Evolutionary conservation across 139 green algal species (phyloP).

Genomic region (Chlorokybus atmophyticus): DNA sequence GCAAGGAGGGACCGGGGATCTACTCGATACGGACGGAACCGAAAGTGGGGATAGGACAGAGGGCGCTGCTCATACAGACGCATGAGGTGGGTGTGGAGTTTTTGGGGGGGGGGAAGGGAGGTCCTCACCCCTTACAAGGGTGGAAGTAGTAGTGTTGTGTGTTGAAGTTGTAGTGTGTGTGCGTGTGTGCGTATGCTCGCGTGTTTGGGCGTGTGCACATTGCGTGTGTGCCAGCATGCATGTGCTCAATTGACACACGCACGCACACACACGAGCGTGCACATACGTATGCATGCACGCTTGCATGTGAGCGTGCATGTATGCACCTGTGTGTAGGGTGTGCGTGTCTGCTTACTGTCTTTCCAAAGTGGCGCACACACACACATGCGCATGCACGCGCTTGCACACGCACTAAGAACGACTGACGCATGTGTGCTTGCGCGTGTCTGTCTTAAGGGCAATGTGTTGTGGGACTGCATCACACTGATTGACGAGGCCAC

Average conservation of each 20-base stretch:
- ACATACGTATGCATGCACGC: background rate
- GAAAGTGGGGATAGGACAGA: conserved; percentile 24
- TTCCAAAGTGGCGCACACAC: background rate
- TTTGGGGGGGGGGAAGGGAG: too few relatives aligned
- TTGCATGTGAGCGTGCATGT: background rate
- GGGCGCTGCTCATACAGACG: conserved; percentile 10
- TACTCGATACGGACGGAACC: conserved; percentile 17
- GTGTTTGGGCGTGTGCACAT: background rate
- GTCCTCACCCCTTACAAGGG: too few relatives aligned
- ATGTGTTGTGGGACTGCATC: conserved; percentile 33
- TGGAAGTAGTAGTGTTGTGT: too few relatives aligned
- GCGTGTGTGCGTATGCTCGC: background rate
- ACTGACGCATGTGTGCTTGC: background rate
- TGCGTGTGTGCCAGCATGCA: background rate
- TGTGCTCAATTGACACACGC: background rate
- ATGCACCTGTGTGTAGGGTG: background rate
- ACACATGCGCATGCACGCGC: background rate
- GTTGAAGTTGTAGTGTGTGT: background rate
- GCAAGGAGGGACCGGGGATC: conserved; percentile 11
- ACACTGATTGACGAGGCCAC: conserved; percentile 11
- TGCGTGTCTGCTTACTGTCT: background rate
- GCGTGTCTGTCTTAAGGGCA: conserved; percentile 2
- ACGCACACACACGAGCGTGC: background rate
- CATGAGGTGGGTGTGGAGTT: background rate
- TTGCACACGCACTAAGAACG: conserved; percentile 2